Evolutionary conservation across 1,139 yeast species (phyloP).

Genomic region (Candida sanyaensis): DNA sequence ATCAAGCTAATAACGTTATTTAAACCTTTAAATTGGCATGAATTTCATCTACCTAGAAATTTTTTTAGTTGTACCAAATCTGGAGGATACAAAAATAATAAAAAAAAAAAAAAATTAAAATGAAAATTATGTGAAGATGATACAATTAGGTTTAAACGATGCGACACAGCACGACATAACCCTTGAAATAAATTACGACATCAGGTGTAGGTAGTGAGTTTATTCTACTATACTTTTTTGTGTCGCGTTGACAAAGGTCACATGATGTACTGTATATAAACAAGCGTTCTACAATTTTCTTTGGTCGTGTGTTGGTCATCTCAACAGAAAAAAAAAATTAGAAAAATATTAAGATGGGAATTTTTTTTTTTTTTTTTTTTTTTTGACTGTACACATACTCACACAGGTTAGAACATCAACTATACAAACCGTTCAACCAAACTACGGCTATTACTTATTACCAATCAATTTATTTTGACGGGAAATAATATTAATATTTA

Average conservation of each 20-base stretch:
- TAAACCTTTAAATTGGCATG: too few relatives aligned
- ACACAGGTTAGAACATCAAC: not conserved
- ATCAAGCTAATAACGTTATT: not conserved
- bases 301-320: slow-evolving; percentile 1
- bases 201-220: too few relatives aligned
- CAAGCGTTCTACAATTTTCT: not conserved
- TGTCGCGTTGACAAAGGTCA: not conserved
- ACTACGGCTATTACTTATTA: not conserved
- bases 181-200: not conserved
- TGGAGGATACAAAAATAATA: too few relatives aligned
- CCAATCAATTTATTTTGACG: slow-evolving; percentile 4
- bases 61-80: too few relatives aligned
- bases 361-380: not conserved
- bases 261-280: not conserved
- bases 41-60: too few relatives aligned
- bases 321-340: not conserved
- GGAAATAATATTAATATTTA: not conserved
- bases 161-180: too few relatives aligned
- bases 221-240: not conserved
- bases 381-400: not conserved
- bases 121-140: too few relatives aligned
- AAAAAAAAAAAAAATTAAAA: too few relatives aligned
- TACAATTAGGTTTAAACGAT: too few relatives aligned
- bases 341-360: not conserved
- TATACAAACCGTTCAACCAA: not conserved